A percentile compares a stretch with the other conserved stretches of the same genome.
phyloP scores from a whole-genome alignment of 2,329 filamentous ascomycete genomes.

The Cryphonectria japonica region DNA sequence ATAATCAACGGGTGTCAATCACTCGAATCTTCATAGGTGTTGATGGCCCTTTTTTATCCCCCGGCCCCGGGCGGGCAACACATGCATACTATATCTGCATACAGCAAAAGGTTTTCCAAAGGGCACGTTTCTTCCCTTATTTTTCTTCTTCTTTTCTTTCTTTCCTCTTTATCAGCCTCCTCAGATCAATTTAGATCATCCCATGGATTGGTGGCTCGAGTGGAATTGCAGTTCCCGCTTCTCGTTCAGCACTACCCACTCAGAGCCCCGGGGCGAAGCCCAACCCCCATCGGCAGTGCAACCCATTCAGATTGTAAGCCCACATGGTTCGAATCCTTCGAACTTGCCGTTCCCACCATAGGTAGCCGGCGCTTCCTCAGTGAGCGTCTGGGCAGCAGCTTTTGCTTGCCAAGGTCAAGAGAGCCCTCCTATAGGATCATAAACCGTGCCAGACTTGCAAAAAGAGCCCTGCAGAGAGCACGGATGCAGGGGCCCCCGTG shows the following conservation, averaged over 20 bases:
- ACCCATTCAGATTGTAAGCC: background rate
- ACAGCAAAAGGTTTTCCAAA: no score
- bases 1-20: background rate
- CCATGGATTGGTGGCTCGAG: background rate
- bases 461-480: background rate
- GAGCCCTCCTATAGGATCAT: background rate
- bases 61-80: no score
- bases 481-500: background rate
- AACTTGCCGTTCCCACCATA: background rate
- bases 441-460: background rate
- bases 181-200: background rate
- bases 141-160: background rate
- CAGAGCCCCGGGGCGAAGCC: conserved; percentile 15
- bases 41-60: background rate
- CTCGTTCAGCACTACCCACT: conserved; percentile 1
- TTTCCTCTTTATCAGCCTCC: background rate
- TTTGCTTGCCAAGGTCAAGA: background rate
- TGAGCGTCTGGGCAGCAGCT: background rate
- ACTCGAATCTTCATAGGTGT: background rate
- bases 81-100: background rate
- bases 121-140: background rate
- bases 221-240: background rate
- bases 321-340: conserved; percentile 24
- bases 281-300: background rate
- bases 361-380: background rate